Conservation (phyloP, 306 rosid genomes). For the Leucaena leucocephala region DNA sequence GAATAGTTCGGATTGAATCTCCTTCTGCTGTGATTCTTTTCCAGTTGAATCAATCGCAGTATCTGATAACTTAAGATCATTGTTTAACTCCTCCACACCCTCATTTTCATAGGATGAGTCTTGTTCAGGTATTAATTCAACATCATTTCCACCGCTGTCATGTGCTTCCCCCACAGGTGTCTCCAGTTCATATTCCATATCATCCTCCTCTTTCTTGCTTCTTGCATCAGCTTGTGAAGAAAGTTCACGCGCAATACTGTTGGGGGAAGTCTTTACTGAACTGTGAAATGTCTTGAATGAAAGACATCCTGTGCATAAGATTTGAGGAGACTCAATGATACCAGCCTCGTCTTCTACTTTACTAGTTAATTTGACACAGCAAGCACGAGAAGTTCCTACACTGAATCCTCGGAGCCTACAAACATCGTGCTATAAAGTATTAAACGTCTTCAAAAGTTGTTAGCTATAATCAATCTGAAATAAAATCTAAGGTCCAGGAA, state of each 20-base stretch:
- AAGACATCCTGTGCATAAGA: slow-evolving; percentile 22
- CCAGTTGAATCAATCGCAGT: slow-evolving; percentile 37
- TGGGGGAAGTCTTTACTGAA: slow-evolving; percentile 34
- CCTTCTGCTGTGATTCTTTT: slow-evolving; percentile 29
- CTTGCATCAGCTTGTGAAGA: slow-evolving; percentile 81
- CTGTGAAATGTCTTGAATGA: slow-evolving; percentile 35
- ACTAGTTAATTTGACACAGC: slow-evolving; percentile 40
- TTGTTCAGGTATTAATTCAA: slow-evolving; percentile 42
- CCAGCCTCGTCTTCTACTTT: slow-evolving; percentile 32
- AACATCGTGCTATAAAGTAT: slow-evolving; percentile 18
- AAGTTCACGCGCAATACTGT: slow-evolving; percentile 38
- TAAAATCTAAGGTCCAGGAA: not conserved
- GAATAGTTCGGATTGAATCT: slow-evolving; percentile 46
- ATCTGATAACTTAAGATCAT: slow-evolving; percentile 54
- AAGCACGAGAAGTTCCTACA: slow-evolving; percentile 38
- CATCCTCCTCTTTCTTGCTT: slow-evolving; percentile 63
- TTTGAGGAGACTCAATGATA: slow-evolving; percentile 39
- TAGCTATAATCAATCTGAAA: not conserved
- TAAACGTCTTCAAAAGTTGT: slow-evolving; percentile 6
- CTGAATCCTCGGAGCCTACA: slow-evolving; percentile 53
- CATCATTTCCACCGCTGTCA: slow-evolving; percentile 25
- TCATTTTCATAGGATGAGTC: slow-evolving; percentile 46
- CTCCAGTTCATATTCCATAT: slow-evolving; percentile 65
- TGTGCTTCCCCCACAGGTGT: slow-evolving; percentile 12
- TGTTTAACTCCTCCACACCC: slow-evolving; percentile 43